phyloP scores from a whole-genome alignment of 768 basidiomycete species.

The Mycena venus region DNA sequence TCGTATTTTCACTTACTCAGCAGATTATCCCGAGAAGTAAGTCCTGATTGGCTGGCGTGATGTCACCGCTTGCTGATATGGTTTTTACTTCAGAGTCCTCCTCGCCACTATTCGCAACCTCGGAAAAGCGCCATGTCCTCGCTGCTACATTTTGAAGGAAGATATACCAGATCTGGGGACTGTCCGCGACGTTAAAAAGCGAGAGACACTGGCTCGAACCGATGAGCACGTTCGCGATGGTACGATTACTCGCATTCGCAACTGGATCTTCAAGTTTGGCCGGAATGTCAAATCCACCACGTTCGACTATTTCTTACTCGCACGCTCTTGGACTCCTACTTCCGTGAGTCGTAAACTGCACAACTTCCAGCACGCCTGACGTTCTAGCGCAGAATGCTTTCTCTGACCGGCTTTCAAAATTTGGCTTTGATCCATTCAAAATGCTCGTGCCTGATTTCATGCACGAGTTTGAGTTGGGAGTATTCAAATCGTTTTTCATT shows the following conservation, averaged over 20 bases:
- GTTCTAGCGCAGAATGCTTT: neutral
- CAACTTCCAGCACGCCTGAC: constrained; percentile 1
- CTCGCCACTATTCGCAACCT: constrained; percentile 41
- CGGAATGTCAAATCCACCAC: constrained; percentile 33
- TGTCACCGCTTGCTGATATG: neutral
- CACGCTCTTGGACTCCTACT: constrained; percentile 42
- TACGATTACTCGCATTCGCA: constrained; percentile 34
- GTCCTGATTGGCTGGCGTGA: constrained; percentile 17
- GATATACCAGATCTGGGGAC: constrained; percentile 38
- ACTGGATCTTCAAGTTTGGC: constrained; percentile 39
- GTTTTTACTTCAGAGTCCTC: constrained; percentile 32
- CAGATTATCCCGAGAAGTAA: constrained; percentile 53
- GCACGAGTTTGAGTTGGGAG: constrained; percentile 47
- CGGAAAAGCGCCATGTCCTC: constrained; percentile 41
- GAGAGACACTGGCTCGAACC: constrained; percentile 12
- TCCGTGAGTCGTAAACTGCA: constrained; percentile 32
- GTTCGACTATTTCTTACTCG: constrained; percentile 36
- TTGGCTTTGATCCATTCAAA: constrained; percentile 3
- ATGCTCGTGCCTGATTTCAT: constrained; percentile 36
- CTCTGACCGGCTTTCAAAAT: neutral
- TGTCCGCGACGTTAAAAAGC: constrained; percentile 14
- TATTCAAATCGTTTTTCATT: constrained; percentile 40
- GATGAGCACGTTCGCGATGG: constrained; percentile 16
- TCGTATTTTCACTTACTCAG: constrained; percentile 49
- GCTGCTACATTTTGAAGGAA: constrained; percentile 37